A percentile compares a stretch with the other conserved stretches of the same genome.
These are phyloP conservation scores for Chlorella sp. DNA, from an alignment of 139 green algal species.

Conservation along the genomic window DNA sequence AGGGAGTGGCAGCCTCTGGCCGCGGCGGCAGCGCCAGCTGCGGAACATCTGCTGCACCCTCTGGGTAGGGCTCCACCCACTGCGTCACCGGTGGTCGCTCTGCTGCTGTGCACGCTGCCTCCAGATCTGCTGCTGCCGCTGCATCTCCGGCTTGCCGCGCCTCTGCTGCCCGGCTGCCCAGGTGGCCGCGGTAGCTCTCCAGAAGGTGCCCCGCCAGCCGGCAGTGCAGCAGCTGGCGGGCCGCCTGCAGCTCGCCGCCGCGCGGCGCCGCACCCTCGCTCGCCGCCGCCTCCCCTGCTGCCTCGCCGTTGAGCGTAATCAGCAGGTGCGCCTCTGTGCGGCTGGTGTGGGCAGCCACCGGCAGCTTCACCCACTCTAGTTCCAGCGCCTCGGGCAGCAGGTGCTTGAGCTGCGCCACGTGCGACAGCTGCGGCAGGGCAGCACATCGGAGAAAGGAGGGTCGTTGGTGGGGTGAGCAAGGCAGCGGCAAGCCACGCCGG, in stretches of 20 bases:
- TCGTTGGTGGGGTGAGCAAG: neutral
- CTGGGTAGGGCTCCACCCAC: constrained; percentile 31
- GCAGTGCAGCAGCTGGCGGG: constrained; percentile 37
- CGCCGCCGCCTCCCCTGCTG: neutral
- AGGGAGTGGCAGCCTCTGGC: neutral
- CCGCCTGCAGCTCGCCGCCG: constrained; percentile 12
- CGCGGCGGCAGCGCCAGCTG: constrained; percentile 11
- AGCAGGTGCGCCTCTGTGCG: constrained; percentile 34
- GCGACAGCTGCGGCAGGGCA: constrained; percentile 12
- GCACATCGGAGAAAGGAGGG: too few species aligned
- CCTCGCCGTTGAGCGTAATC: constrained; percentile 6
- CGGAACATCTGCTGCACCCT: constrained; percentile 24
- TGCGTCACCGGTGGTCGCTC: neutral
- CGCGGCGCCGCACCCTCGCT: neutral
- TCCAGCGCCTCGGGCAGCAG: constrained; percentile 42
- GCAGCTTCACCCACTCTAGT: constrained; percentile 41
- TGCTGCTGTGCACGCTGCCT: neutral
- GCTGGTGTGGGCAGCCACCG: constrained; percentile 31
- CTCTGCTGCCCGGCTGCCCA: neutral
- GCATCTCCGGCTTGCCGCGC: neutral
- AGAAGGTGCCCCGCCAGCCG: constrained; percentile 38
- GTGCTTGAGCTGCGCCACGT: constrained; percentile 43
- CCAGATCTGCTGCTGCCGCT: neutral
- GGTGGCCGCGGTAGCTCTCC: constrained; percentile 14
- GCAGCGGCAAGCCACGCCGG: neutral